phyloP scores from a whole-genome alignment of 2,329 filamentous ascomycete species.

The Penicillium palitans region DNA sequence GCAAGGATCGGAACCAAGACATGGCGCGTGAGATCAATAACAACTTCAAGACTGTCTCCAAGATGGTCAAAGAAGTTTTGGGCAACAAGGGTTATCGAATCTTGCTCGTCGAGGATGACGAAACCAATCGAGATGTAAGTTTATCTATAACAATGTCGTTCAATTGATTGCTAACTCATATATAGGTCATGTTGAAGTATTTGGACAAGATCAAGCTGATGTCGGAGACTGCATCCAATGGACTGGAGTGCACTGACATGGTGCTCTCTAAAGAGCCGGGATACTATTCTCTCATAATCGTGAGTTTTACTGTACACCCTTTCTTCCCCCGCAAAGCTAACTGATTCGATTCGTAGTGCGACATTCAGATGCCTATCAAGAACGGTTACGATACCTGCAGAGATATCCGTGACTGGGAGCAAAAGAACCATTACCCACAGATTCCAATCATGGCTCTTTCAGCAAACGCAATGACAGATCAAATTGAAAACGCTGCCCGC shows the following conservation, averaged over 20 bases:
- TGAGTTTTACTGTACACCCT: slow-evolving; percentile 27
- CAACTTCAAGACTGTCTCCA: slow-evolving; percentile 51
- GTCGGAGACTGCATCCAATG: slow-evolving; percentile 48
- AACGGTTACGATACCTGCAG: slow-evolving; percentile 51
- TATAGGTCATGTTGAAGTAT: slow-evolving; percentile 51
- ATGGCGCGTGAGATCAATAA: slow-evolving; percentile 50
- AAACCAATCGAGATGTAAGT: slow-evolving; percentile 50
- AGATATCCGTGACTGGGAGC: slow-evolving; percentile 50
- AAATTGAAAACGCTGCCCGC: slow-evolving; percentile 48
- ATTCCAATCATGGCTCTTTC: slow-evolving; percentile 53
- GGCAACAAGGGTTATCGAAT: slow-evolving; percentile 50
- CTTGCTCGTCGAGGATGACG: slow-evolving; percentile 51
- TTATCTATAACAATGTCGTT: neutral
- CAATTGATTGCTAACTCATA: slow-evolving; percentile 18
- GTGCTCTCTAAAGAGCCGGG: slow-evolving; percentile 49
- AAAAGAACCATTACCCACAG: slow-evolving; percentile 47
- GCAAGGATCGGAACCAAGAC: slow-evolving; percentile 52
- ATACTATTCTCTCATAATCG: slow-evolving; percentile 52
- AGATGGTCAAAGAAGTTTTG: slow-evolving; percentile 50
- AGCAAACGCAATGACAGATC: slow-evolving; percentile 53
- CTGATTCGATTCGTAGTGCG: slow-evolving; percentile 36
- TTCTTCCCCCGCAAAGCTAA: slow-evolving; percentile 5
- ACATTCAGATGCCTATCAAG: slow-evolving; percentile 54
- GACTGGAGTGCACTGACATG: slow-evolving; percentile 51
- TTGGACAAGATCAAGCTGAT: slow-evolving; percentile 50